Conservation (phyloP, 768 basidiomycete species). For the Cyathus striatus region DNA sequence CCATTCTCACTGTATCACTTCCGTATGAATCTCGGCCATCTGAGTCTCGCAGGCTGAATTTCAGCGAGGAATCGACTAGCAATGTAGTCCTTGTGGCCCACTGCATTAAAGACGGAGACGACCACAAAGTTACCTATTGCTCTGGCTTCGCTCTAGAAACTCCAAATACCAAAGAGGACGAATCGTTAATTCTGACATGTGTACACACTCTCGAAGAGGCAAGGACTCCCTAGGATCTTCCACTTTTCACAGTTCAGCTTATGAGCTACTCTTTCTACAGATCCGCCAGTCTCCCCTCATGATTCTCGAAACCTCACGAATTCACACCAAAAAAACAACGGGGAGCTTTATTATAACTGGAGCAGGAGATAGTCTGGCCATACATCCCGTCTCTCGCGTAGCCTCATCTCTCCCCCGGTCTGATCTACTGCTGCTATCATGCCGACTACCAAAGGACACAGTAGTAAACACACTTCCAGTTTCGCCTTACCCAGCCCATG, state of each 20-base stretch:
- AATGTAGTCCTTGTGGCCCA: conserved; percentile 50
- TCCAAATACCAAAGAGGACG: conserved; percentile 13
- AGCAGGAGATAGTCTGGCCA: conserved; percentile 21
- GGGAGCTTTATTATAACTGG: conserved; percentile 43
- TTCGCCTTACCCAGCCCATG: conserved; percentile 54
- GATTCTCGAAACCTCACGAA: conserved; percentile 6
- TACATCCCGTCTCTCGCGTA: conserved; percentile 37
- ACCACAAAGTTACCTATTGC: conserved; percentile 44
- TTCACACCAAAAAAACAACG: no score
- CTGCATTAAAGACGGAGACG: conserved; percentile 27
- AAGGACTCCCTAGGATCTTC: conserved; percentile 7
- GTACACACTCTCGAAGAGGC: conserved; percentile 64
- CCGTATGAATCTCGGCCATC: conserved; percentile 48
- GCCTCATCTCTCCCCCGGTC: conserved; percentile 54
- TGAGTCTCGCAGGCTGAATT: conserved; percentile 18
- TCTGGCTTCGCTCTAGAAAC: conserved; percentile 53
- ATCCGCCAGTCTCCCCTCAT: conserved; percentile 28
- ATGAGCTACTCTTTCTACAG: conserved; percentile 12
- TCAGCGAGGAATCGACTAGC: conserved; percentile 20
- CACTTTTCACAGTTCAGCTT: not conserved
- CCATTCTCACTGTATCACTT: conserved; percentile 34
- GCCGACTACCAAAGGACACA: conserved; percentile 13
- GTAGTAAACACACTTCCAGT: conserved; percentile 45
- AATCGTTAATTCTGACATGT: conserved; percentile 45
- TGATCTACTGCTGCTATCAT: conserved; percentile 48